Conservation (phyloP, 1,284 basidiomycete genomes). For the Austroboletus novae-zelandiae region DNA sequence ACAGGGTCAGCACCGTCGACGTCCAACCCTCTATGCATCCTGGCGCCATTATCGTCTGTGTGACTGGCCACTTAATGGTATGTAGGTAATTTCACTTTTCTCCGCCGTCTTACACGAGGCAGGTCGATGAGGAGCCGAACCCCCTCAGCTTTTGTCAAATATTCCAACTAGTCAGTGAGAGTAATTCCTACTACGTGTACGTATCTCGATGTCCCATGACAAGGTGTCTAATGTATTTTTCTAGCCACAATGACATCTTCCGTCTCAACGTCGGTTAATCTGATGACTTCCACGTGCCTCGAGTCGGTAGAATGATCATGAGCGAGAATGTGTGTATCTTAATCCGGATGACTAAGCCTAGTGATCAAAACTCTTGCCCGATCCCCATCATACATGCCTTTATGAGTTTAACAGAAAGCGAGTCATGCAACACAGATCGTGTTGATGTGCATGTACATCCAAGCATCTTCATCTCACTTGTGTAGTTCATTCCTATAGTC, state of each 20-base stretch:
- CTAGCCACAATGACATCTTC: slow-evolving; percentile 85
- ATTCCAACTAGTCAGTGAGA: slow-evolving; percentile 89
- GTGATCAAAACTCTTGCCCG: not conserved
- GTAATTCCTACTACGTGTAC: slow-evolving; percentile 81
- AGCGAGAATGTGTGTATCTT: slow-evolving; percentile 14
- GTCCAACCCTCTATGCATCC: slow-evolving; percentile 79
- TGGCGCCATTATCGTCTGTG: slow-evolving; percentile 76
- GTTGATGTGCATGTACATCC: too few relatives aligned
- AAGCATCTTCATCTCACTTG: too few relatives aligned
- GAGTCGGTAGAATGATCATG: slow-evolving; percentile 2
- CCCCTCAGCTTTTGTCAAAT: slow-evolving; percentile 88
- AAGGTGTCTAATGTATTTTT: slow-evolving; percentile 1
- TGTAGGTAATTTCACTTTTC: slow-evolving; percentile 23
- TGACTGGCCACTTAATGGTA: slow-evolving; percentile 83
- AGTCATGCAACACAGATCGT: too few relatives aligned
- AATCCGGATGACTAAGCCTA: slow-evolving; percentile 4
- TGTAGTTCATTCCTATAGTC: too few relatives aligned
- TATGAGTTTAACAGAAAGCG: too few relatives aligned
- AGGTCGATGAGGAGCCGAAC: slow-evolving; percentile 83
- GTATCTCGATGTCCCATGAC: slow-evolving; percentile 27
- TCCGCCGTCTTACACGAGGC: slow-evolving; percentile 10
- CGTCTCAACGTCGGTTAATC: slow-evolving; percentile 68
- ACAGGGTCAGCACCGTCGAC: slow-evolving; percentile 73
- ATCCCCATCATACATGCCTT: too few relatives aligned
- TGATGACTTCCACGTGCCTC: not conserved